Percentiles rank a stretch among this genome's conserved stretches.
Evolutionary conservation across 352 stramenopile species (phyloP).

Genomic region (Phytophthora podocarpi): DNA sequence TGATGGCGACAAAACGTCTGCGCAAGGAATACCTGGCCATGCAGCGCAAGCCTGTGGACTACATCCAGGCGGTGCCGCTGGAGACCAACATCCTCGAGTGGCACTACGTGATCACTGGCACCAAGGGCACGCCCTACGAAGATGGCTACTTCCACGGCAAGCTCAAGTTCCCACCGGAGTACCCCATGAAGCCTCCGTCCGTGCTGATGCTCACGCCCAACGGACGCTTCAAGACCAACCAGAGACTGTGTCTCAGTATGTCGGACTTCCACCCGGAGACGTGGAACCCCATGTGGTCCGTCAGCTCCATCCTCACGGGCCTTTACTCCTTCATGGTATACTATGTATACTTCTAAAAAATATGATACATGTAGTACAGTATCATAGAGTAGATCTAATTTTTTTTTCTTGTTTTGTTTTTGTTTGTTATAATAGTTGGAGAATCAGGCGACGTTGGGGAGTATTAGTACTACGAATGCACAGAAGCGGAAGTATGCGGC

Average conservation of each 20-base stretch:
- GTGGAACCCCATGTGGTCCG: conserved; percentile 97
- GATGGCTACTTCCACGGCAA: conserved; percentile 92
- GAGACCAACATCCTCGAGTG: conserved; percentile 96
- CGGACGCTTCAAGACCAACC: conserved; percentile 95
- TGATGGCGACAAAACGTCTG: conserved; percentile 89
- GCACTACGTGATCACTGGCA: conserved; percentile 94
- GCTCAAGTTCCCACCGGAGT: conserved; percentile 94
- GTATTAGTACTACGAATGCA: conserved; percentile 84
- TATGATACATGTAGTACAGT: conserved; percentile 13
- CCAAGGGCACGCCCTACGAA: conserved; percentile 76
- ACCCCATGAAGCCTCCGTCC: conserved; percentile 95
- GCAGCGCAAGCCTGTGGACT: conserved; percentile 89
- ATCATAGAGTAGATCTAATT: conserved; percentile 11
- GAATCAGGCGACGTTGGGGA: conserved; percentile 87
- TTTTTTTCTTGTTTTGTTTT: conserved; percentile 7
- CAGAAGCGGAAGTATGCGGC: conserved; percentile 86
- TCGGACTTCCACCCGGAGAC: conserved; percentile 96
- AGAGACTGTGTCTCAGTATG: conserved; percentile 95
- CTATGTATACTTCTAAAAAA: background rate
- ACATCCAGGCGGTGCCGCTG: conserved; percentile 90
- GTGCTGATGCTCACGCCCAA: conserved; percentile 96
- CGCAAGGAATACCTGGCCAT: conserved; percentile 93
- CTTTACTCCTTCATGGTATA: conserved; percentile 95
- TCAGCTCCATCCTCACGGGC: conserved; percentile 95
- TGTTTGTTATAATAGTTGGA: conserved; percentile 39